Conservation (phyloP, 2,329 filamentous ascomycete genomes). For the Alternaria sp. region DNA sequence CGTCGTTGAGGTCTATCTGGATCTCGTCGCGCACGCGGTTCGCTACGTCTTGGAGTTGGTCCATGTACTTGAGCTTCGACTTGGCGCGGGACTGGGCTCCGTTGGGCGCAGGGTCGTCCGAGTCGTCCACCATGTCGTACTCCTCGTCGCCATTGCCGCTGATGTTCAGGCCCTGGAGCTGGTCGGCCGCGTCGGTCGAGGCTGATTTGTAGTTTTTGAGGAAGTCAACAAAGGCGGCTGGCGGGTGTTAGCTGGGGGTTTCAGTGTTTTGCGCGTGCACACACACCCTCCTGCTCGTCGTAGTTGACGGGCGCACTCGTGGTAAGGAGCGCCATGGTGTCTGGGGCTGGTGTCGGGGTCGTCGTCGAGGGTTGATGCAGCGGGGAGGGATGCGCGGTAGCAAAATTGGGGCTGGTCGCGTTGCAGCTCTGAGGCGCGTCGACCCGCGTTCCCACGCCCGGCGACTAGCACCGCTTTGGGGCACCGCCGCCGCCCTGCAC, state of each 20-base stretch:
- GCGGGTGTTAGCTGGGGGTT: slow-evolving; percentile 43
- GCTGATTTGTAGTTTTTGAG: slow-evolving; percentile 86
- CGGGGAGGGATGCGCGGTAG: slow-evolving; percentile 28
- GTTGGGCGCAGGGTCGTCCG: slow-evolving; percentile 64
- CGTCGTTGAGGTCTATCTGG: slow-evolving; percentile 86
- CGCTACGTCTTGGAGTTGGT: slow-evolving; percentile 83
- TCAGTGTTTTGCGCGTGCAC: slow-evolving; percentile 19
- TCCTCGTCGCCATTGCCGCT: slow-evolving; percentile 90
- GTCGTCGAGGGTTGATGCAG: slow-evolving; percentile 12
- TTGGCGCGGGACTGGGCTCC: slow-evolving; percentile 47
- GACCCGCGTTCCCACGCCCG: slow-evolving; percentile 29
- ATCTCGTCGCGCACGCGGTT: slow-evolving; percentile 80
- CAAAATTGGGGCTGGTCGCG: slow-evolving; percentile 36
- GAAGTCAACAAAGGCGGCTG: slow-evolving; percentile 86
- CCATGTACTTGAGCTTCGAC: slow-evolving; percentile 85
- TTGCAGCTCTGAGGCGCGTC: slow-evolving; percentile 33
- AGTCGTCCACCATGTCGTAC: slow-evolving; percentile 90
- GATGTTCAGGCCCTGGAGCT: slow-evolving; percentile 82
- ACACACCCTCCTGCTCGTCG: slow-evolving; percentile 79
- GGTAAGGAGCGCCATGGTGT: slow-evolving; percentile 82
- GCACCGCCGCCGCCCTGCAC: slow-evolving; percentile 24
- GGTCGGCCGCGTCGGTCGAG: slow-evolving; percentile 73
- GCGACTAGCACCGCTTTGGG: slow-evolving; percentile 32
- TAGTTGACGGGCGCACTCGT: slow-evolving; percentile 85
- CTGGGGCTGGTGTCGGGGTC: slow-evolving; percentile 12